Evolutionary conservation across 768 basidiomycete species (phyloP).

Genomic region (Tremella yokohamensis): DNA sequence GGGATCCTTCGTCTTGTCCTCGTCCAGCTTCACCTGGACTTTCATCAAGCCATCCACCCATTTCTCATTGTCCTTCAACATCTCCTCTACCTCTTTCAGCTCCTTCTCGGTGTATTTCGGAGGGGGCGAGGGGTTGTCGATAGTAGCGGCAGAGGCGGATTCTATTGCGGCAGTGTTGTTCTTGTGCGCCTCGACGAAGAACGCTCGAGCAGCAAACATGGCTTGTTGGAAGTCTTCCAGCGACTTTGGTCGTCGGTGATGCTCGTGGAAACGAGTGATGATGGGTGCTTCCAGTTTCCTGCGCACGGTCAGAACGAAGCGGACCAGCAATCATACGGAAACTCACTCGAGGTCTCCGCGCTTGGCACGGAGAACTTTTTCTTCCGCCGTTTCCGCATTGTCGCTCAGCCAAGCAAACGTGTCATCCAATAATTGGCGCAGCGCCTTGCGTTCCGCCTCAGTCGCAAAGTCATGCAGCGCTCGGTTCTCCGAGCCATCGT

Average conservation of each 20-base stretch:
- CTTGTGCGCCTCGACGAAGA: constrained; percentile 71
- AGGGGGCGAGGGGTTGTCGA: constrained; percentile 55
- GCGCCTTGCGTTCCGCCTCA: constrained; percentile 63
- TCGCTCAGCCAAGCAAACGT: constrained; percentile 79
- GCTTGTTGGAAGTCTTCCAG: constrained; percentile 84
- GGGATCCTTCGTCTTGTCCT: constrained; percentile 66
- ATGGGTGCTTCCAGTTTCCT: constrained; percentile 77
- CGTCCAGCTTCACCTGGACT: constrained; percentile 70
- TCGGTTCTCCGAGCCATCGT: constrained; percentile 61
- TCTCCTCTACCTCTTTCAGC: constrained; percentile 70
- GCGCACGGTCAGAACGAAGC: constrained; percentile 4
- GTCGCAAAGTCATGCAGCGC: constrained; percentile 85
- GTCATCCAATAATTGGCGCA: constrained; percentile 66
- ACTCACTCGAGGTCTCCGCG: constrained; percentile 79
- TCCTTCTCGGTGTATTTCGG: constrained; percentile 86
- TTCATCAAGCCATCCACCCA: constrained; percentile 82
- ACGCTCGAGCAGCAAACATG: constrained; percentile 57
- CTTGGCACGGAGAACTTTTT: constrained; percentile 68
- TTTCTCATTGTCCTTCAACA: constrained; percentile 70
- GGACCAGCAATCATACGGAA: not conserved
- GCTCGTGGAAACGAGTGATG: constrained; percentile 82
- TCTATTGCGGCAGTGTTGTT: constrained; percentile 69
- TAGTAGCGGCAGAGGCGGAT: constrained; percentile 31
- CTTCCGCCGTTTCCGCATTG: constrained; percentile 76
- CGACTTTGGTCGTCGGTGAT: constrained; percentile 74